Percentiles rank a stretch among this genome's conserved stretches.
Conservation (phyloP, 1,284 basidiomycete genomes). For the Inonotus hispidus region DNA sequence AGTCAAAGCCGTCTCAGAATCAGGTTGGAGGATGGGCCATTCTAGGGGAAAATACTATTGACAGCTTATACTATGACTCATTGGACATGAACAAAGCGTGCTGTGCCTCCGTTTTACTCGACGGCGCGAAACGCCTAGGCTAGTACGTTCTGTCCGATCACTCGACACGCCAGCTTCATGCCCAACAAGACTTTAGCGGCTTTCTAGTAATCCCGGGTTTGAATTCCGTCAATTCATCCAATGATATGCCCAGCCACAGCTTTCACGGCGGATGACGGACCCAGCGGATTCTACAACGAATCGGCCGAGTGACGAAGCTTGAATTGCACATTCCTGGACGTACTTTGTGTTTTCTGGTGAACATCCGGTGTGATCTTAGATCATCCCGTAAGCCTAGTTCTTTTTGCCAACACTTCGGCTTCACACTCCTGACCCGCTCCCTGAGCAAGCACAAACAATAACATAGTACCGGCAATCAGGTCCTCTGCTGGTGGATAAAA, state of each 20-base stretch:
- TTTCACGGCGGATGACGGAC: background rate
- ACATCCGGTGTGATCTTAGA: constrained; percentile 7
- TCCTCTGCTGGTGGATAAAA: constrained; percentile 8
- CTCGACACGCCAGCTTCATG: background rate
- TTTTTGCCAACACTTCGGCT: background rate
- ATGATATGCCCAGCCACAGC: background rate
- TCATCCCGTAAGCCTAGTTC: constrained; percentile 5
- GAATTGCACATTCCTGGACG: constrained; percentile 3
- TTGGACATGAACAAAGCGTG: background rate
- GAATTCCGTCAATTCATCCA: background rate
- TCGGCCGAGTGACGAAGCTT: background rate
- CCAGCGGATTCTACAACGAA: background rate
- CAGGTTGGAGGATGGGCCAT: background rate
- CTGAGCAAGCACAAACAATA: constrained; percentile 4
- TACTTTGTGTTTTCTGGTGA: background rate
- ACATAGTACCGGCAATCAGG: constrained; percentile 6
- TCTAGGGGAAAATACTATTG: background rate
- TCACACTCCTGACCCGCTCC: constrained; percentile 5
- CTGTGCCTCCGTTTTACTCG: background rate
- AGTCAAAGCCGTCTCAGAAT: background rate
- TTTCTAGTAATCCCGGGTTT: constrained; percentile 3
- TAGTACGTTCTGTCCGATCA: constrained; percentile 1
- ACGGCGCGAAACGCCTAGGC: background rate
- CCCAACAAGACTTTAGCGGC: constrained; percentile 4
- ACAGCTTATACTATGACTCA: background rate